Base-by-base conservation (phyloP, 2,329 filamentous ascomycete species). In the Calcarisporium arbuscula region DNA sequence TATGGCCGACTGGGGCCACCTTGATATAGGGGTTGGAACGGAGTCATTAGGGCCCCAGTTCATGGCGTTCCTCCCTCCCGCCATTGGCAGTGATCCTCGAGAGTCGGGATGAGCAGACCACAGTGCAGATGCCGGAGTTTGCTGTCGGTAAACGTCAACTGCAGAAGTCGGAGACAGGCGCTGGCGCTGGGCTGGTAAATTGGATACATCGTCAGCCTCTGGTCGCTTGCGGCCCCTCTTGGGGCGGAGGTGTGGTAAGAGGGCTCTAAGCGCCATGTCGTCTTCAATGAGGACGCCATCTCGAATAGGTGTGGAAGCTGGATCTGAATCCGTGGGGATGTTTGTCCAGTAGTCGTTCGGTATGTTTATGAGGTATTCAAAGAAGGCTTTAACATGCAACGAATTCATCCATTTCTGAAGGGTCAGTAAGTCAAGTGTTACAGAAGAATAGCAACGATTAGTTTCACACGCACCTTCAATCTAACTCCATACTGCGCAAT, bases 331-430 rank as follows among this genome's bases (percentile, higher is more conserved):
- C 6, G 70, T 64, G 1, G 88, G 88, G 17, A 94, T 72, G 22
- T 86, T 75, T 12, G 74, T 80, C 66, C 82, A 94, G 58, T 95
- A 95, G 1, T 76, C 62, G 57, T 94, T 87, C 18, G 74, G 66
- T 44, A 87, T 87, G 31, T 79, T 77, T 42, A 90, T 70, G 15
- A 94, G 75, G 55, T 87, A 95, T 55, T 94, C 87, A 51, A 95
- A 95, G 56, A 95, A 95, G 9, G 87, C 85, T 66, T 94, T 86
- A 34, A 95, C 79, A 56, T 95, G 89, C 83, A 94, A 90, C 5
- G 88, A 89, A 55, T 87, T 86, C 85, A 95, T 92, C 89, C 89
- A 95, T 53, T 90, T 81, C 85, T 85, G 8, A 11, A 6, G 8
- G 30, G 17, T 27, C 12, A 30, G 30, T 34, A 23, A 28, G 26